phyloP scores from a whole-genome alignment of 108 stramenopile species.

The Epithemia pelagica region DNA sequence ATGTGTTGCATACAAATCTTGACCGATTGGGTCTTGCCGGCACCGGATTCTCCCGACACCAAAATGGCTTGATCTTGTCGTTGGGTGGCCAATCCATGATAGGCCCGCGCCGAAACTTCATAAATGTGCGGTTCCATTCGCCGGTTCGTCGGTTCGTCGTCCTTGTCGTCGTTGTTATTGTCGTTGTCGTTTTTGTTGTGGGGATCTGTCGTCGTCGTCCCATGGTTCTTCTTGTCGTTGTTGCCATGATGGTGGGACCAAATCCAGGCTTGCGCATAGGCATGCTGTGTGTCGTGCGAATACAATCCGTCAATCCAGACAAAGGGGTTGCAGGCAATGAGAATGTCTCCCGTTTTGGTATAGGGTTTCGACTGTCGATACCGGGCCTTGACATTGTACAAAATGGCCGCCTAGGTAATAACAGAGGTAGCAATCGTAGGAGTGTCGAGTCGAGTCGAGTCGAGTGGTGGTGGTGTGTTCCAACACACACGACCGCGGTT shows the following conservation, averaged over 20 bases:
- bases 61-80: conserved; percentile 75
- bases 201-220: conserved; percentile 25
- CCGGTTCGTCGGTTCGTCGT: not conserved
- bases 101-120: conserved; percentile 67
- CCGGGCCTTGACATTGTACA: conserved; percentile 80
- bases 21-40: conserved; percentile 92
- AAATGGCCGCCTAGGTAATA: conserved; percentile 84
- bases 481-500: too few species aligned
- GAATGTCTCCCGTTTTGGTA: conserved; percentile 89
- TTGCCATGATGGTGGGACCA: conserved; percentile 15
- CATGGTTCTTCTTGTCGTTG: conserved; percentile 14
- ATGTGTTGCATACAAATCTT: conserved; percentile 89
- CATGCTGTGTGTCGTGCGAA: conserved; percentile 49
- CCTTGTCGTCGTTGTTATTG: conserved; percentile 7
- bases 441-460: too few species aligned
- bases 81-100: conserved; percentile 62
- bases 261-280: conserved; percentile 61
- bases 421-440: too few species aligned
- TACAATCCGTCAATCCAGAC: conserved; percentile 75
- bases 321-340: conserved; percentile 96
- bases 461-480: too few species aligned
- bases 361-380: conserved; percentile 71
- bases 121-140: conserved; percentile 68
- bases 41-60: conserved; percentile 88
- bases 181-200: conserved; percentile 14